Conservation (phyloP, 2,329 filamentous ascomycete genomes). For the Eutypa lata region DNA sequence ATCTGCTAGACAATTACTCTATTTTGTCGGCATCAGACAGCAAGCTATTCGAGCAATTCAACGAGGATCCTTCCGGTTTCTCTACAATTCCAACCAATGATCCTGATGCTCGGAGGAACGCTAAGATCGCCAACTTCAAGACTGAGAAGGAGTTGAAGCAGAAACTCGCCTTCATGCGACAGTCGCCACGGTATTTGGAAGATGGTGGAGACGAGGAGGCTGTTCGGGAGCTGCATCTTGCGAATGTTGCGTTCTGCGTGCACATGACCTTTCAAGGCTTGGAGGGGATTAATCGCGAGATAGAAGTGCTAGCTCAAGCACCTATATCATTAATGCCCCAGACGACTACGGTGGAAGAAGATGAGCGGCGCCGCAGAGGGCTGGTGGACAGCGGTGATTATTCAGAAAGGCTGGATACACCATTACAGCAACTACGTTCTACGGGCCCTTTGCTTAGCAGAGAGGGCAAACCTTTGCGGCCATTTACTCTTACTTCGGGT, state of each 20-base stretch:
- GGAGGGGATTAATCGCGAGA: conserved; percentile 82
- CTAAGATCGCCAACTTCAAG: conserved; percentile 82
- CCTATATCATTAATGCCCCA: conserved; percentile 48
- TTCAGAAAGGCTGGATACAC: conserved; percentile 71
- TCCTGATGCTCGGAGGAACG: conserved; percentile 68
- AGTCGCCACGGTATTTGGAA: conserved; percentile 36
- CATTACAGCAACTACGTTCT: conserved; percentile 49
- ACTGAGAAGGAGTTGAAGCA: conserved; percentile 82
- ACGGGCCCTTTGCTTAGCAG: conserved; percentile 73
- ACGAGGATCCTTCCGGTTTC: conserved; percentile 69
- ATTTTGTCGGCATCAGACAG: conserved; percentile 64
- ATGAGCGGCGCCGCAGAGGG: conserved; percentile 38
- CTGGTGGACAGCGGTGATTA: conserved; percentile 46
- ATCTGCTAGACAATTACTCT: conserved; percentile 73
- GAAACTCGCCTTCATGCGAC: conserved; percentile 63
- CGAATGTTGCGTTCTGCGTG: conserved; percentile 68
- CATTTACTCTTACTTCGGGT: conserved; percentile 80
- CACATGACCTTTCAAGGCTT: conserved; percentile 83
- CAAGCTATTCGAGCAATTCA: conserved; percentile 69
- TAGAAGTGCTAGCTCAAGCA: conserved; percentile 75
- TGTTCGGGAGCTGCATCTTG: conserved; percentile 74
- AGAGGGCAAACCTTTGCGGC: conserved; percentile 81
- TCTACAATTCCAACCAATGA: conserved; percentile 62
- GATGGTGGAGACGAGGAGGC: conserved; percentile 79
- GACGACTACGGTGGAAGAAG: conserved; percentile 45